Evolutionary conservation across 2,329 filamentous ascomycete species (phyloP).

Genomic region (Hansfordia pulvinata): DNA sequence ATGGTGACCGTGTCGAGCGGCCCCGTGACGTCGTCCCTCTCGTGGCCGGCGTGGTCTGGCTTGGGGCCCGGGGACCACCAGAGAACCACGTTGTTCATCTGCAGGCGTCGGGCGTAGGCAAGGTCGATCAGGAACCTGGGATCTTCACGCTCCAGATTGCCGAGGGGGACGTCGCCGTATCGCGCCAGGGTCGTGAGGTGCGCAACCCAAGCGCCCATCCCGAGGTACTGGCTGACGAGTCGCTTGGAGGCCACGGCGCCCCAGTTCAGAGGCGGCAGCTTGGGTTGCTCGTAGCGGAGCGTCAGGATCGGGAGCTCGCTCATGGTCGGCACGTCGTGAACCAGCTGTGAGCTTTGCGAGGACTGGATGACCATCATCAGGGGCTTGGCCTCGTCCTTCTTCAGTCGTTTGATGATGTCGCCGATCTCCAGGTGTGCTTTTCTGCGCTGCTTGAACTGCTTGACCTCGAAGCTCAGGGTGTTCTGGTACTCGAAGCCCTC

Average conservation of each 20-base stretch:
- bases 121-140: constrained; percentile 92
- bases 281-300: constrained; percentile 68
- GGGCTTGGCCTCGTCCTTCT: constrained; percentile 68
- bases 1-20: constrained; percentile 78
- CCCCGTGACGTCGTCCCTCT: constrained; percentile 78
- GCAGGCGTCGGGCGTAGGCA: constrained; percentile 78
- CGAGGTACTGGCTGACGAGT: constrained; percentile 79
- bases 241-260: constrained; percentile 78
- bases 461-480: constrained; percentile 71
- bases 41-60: constrained; percentile 91
- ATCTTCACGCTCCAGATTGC: constrained; percentile 89
- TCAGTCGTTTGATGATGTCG: constrained; percentile 81
- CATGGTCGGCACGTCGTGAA: constrained; percentile 74
- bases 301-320: constrained; percentile 75
- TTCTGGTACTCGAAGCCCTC: constrained; percentile 80
- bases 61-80: constrained; percentile 89
- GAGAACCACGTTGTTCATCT: constrained; percentile 82
- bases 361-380: constrained; percentile 84
- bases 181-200: constrained; percentile 78
- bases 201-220: constrained; percentile 81
- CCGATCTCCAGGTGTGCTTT: constrained; percentile 82
- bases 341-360: constrained; percentile 64
- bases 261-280: constrained; percentile 89
- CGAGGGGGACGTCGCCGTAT: constrained; percentile 88
- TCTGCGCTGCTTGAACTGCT: constrained; percentile 75